These are phyloP conservation scores for Endocladia muricata DNA, from an alignment of 31 red algal species.

Conservation along the genomic window DNA sequence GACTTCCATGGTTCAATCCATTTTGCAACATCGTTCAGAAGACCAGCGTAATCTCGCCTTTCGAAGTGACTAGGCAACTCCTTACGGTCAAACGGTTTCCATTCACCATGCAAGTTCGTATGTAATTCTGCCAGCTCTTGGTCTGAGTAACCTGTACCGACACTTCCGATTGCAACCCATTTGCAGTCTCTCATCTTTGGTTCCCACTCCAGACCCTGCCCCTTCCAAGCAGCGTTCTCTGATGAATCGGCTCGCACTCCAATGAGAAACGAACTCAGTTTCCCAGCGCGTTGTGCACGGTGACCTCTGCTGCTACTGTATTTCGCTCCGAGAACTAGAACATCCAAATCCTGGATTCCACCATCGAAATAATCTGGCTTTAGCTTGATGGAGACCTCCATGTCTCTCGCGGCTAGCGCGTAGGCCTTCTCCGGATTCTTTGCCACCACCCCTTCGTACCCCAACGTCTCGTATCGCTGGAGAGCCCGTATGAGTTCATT, in stretches of 20 bases:
- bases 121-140: slow-evolving; percentile 56
- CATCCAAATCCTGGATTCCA: slow-evolving; percentile 77
- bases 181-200: slow-evolving; percentile 33
- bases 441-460: slow-evolving; percentile 81
- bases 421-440: slow-evolving; percentile 74
- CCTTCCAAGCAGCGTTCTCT: not conserved
- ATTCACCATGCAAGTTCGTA: slow-evolving; percentile 29
- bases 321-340: slow-evolving; percentile 74
- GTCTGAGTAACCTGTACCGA: slow-evolving; percentile 82
- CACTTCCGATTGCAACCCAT: slow-evolving; percentile 66
- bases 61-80: slow-evolving; percentile 67
- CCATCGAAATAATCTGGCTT: slow-evolving; percentile 91
- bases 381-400: slow-evolving; percentile 76
- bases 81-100: slow-evolving; percentile 56
- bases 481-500: slow-evolving; percentile 45
- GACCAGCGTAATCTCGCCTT: slow-evolving; percentile 30
- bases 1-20: slow-evolving; percentile 77
- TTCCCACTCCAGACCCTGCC: slow-evolving; percentile 1
- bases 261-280: slow-evolving; percentile 71
- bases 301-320: slow-evolving; percentile 66
- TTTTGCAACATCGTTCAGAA: slow-evolving; percentile 59
- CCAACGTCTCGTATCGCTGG: slow-evolving; percentile 63
- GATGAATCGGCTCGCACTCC: slow-evolving; percentile 52
- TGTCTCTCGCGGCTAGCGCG: slow-evolving; percentile 48
- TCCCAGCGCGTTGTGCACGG: slow-evolving; percentile 45